Evolutionary conservation across 441 rosid species (phyloP).

Genomic region (Hypseocharis bilobata): DNA sequence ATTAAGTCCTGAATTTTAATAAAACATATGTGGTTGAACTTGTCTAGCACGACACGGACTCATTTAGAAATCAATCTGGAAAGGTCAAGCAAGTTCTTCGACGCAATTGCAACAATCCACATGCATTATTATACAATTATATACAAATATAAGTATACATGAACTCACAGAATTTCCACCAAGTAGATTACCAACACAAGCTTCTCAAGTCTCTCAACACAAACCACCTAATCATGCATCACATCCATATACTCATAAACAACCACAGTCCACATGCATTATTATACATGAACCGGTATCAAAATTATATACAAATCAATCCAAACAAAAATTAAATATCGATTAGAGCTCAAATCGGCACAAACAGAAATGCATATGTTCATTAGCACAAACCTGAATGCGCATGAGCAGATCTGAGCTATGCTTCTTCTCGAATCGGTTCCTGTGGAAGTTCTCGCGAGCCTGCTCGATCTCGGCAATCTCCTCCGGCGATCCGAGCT

Average conservation of each 20-base stretch:
- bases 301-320: neutral
- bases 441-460: slow-evolving; percentile 15
- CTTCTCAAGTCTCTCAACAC: neutral
- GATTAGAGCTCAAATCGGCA: neutral
- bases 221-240: too few species aligned
- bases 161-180: too few species aligned
- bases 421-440: slow-evolving; percentile 28
- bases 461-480: slow-evolving; percentile 20
- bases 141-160: too few species aligned
- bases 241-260: neutral
- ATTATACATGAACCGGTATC: too few species aligned
- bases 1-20: too few species aligned
- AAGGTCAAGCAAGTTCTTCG: neutral
- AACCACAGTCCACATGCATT: neutral
- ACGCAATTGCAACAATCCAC: neutral
- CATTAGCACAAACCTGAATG: slow-evolving; percentile 16
- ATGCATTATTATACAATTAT: too few species aligned
- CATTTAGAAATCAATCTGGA: too few species aligned
- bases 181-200: neutral
- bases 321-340: neutral
- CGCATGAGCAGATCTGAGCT: slow-evolving; percentile 26
- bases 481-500: slow-evolving; percentile 55
- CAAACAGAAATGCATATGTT: neutral
- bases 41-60: too few species aligned
- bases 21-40: too few species aligned